A percentile compares a stretch with the other conserved stretches of the same genome.
phyloP scores from a whole-genome alignment of 108 stramenopile genomes.

The Chaetoceros tenuissimus region DNA sequence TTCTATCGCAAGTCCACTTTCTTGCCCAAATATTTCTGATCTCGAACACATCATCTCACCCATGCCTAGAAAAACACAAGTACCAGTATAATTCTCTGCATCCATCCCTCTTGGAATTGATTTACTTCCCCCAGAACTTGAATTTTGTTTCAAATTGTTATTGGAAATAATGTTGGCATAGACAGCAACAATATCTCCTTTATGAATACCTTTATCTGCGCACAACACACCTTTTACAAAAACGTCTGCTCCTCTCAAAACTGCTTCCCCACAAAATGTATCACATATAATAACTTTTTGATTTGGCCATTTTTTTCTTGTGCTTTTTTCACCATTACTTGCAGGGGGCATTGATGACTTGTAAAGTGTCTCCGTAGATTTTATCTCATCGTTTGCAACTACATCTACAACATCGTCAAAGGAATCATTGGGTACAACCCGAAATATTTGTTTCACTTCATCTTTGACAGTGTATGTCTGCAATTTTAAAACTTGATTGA shows the following conservation, averaged over 20 bases:
- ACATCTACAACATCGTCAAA: constrained; percentile 1
- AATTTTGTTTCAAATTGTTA: not conserved
- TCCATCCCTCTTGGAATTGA: constrained; percentile 31
- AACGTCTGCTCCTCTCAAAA: constrained; percentile 62
- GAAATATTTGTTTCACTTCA: not conserved
- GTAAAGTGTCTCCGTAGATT: not conserved
- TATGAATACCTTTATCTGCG: constrained; percentile 43
- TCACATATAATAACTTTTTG: constrained; percentile 47
- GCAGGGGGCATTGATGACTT: not conserved
- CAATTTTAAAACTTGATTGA: constrained; percentile 10
- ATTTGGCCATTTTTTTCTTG: constrained; percentile 1
- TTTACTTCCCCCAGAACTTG: not conserved
- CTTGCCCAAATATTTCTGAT: constrained; percentile 37
- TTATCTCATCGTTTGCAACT: not conserved
- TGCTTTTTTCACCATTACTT: not conserved
- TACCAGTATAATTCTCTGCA: constrained; percentile 35
- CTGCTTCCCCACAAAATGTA: constrained; percentile 72
- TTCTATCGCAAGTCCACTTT: constrained; percentile 38
- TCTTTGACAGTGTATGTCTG: not conserved
- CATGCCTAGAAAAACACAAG: constrained; percentile 58
- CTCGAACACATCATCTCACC: constrained; percentile 35
- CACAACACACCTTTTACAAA: constrained; percentile 60
- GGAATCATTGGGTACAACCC: constrained; percentile 10
- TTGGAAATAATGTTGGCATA: constrained; percentile 27
- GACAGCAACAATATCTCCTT: constrained; percentile 50